A percentile compares a stretch with the other conserved stretches of the same genome.
phyloP scores from a whole-genome alignment of 1,139 yeast genomes.

The Taiozyma sp. region DNA sequence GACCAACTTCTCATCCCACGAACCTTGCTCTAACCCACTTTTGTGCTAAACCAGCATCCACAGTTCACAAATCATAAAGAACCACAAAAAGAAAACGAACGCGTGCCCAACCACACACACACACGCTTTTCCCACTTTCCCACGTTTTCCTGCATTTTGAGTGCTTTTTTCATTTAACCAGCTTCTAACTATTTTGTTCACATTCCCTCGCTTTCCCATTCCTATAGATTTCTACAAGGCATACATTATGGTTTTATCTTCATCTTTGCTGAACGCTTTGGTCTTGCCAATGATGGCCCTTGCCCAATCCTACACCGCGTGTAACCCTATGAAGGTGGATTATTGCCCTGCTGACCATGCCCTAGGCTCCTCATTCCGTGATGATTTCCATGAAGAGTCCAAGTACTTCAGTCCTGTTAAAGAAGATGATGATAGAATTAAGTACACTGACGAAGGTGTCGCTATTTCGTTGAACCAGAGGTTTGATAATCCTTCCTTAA shows the following conservation, averaged over 20 bases:
- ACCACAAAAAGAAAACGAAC: neutral
- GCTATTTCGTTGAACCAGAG: constrained; percentile 50
- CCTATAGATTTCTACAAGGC: neutral
- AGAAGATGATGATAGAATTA: constrained; percentile 33
- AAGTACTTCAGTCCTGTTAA: constrained; percentile 34
- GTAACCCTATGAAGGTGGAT: constrained; percentile 36
- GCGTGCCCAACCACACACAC: neutral
- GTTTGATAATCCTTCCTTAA: constrained; percentile 70
- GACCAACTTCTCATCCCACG: neutral
- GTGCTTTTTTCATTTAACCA: neutral
- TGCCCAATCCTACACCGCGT: constrained; percentile 17
- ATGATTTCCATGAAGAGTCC: constrained; percentile 41
- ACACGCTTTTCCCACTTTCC: neutral
- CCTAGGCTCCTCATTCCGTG: constrained; percentile 46
- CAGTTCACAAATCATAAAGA: neutral
- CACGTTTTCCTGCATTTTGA: neutral
- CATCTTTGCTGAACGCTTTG: neutral
- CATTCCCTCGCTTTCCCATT: neutral
- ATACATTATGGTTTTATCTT: constrained; percentile 4
- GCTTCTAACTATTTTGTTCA: neutral
- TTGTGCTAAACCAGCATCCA: neutral
- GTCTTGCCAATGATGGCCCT: constrained; percentile 5
- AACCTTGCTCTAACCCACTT: neutral
- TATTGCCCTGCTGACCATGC: constrained; percentile 48
- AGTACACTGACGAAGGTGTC: constrained; percentile 46